A percentile compares a stretch with the other conserved stretches of the same genome.
Conservation (phyloP, 2,329 filamentous ascomycete genomes). For the Pseudogymnoascus sp. region DNA sequence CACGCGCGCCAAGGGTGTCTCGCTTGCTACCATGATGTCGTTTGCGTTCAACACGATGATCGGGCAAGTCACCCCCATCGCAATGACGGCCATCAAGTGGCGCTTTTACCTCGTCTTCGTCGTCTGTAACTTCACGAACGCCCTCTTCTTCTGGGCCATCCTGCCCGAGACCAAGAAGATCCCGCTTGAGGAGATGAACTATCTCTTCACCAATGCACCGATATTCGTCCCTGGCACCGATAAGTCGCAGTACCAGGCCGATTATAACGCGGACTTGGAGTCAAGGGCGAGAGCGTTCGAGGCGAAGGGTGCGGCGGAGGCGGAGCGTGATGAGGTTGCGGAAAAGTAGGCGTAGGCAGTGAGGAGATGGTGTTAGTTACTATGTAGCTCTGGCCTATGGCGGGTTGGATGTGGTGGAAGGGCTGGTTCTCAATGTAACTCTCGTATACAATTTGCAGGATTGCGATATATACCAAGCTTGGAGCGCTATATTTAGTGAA, state of each 20-base stretch:
- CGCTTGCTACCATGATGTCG: slow-evolving; percentile 62
- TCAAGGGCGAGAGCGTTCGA: slow-evolving; percentile 48
- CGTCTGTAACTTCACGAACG: slow-evolving; percentile 61
- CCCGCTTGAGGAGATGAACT: slow-evolving; percentile 61
- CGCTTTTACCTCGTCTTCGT: slow-evolving; percentile 50
- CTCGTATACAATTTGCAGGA: background rate
- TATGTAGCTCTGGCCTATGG: background rate
- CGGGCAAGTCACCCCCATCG: slow-evolving; percentile 56
- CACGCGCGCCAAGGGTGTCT: slow-evolving; percentile 66
- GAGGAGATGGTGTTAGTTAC: background rate
- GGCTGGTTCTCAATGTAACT: background rate
- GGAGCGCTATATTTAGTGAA: background rate
- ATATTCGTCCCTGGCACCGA: slow-evolving; percentile 53
- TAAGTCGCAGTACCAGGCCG: slow-evolving; percentile 41
- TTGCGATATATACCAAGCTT: background rate
- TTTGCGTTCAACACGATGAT: slow-evolving; percentile 76
- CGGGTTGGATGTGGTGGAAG: background rate
- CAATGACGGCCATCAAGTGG: slow-evolving; percentile 40
- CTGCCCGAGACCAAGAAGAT: slow-evolving; percentile 58
- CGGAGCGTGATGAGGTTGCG: background rate
- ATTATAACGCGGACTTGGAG: slow-evolving; percentile 47
- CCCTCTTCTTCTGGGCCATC: slow-evolving; percentile 58
- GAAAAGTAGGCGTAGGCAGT: background rate
- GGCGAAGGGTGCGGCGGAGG: slow-evolving; percentile 36
- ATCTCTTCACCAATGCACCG: slow-evolving; percentile 57